Conservation (phyloP, 2,329 filamentous ascomycete genomes). For the Cladorrhinum sp. region DNA sequence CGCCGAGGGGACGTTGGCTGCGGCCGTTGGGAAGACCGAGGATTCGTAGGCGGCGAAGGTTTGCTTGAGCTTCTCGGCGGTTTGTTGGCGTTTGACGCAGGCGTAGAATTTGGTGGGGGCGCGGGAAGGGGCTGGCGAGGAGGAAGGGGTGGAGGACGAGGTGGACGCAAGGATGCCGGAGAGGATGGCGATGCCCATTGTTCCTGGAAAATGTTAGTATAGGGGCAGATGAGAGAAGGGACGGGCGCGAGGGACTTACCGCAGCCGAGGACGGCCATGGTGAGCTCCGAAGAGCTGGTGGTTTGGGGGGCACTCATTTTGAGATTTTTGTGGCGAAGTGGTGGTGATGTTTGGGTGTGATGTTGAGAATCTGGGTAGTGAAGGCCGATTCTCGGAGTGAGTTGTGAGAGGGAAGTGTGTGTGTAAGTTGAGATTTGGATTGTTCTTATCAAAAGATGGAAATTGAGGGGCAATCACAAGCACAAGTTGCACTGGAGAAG, state of each 20-base stretch:
- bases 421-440: constrained; percentile 2
- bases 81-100: constrained; percentile 69
- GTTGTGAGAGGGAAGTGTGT: background rate
- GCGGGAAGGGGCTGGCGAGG: constrained; percentile 48
- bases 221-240: background rate
- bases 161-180: constrained; percentile 74
- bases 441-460: background rate
- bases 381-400: constrained; percentile 12
- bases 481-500: background rate
- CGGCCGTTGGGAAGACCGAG: constrained; percentile 63
- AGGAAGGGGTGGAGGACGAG: constrained; percentile 42
- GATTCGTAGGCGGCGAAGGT: constrained; percentile 62
- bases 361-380: background rate
- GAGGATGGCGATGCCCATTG: constrained; percentile 82
- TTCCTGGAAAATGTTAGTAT: constrained; percentile 50
- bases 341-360: constrained; percentile 3
- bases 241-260: constrained; percentile 49
- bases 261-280: constrained; percentile 77
- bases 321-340: background rate
- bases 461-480: background rate
- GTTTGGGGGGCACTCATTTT: constrained; percentile 26
- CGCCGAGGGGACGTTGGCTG: constrained; percentile 67
- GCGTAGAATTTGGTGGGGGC: constrained; percentile 76
- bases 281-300: constrained; percentile 51
- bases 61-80: constrained; percentile 64